Evolutionary conservation across 306 rosid genomes (phyloP), one percentile per base, ranked within the genome.

Genomic region (Pyrus bretschneideri): DNA sequence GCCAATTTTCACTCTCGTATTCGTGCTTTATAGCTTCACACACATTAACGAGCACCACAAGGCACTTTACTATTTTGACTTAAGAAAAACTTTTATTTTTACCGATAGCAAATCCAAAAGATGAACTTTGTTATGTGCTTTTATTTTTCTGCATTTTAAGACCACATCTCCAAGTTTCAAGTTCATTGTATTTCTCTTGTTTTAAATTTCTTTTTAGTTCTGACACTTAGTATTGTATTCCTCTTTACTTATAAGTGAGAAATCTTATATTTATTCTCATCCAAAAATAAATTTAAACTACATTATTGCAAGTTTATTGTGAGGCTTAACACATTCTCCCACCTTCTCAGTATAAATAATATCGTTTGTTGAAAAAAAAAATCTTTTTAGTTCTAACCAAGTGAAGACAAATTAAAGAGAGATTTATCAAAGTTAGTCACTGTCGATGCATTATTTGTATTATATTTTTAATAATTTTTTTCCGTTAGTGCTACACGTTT

Each of bases 311-410:
- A 38, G 4, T 7, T 35, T 8, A 7, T 38, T 38, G 2, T 38
- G 1, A 38, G 0, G 2, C 2, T 38, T 38, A 7, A 1, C 0
- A 38, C 9, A 38, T 9, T 35, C 0, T 0, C 9, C 0, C 9
- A 35, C 2, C 0, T 8, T 1, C 40, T 35, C 2, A 6, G 9
- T 6, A 35, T 35, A 35, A 31, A 35, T 35, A 35, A 6, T 35
- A 35, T 35, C 40, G 40, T 35, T 35, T 35, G 40, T 7, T 1
- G 7, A 35, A 35, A 35, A 35, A 35, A 1, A 35, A 1, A 35
- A 35, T 0, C 4, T n/a, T 5, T 12, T 11, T 23, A 5, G 9
- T 5, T 60, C 5, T 31, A 12, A 25, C 66, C 35, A 25, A 25
- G 31, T 12, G 19, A 60, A 25, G 66, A 60, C 65, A 60, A 60